These are phyloP conservation scores for Xenosphaeropsis pyriputrescens DNA, from an alignment of 2,329 filamentous ascomycete genomes.

Conservation along the genomic window DNA sequence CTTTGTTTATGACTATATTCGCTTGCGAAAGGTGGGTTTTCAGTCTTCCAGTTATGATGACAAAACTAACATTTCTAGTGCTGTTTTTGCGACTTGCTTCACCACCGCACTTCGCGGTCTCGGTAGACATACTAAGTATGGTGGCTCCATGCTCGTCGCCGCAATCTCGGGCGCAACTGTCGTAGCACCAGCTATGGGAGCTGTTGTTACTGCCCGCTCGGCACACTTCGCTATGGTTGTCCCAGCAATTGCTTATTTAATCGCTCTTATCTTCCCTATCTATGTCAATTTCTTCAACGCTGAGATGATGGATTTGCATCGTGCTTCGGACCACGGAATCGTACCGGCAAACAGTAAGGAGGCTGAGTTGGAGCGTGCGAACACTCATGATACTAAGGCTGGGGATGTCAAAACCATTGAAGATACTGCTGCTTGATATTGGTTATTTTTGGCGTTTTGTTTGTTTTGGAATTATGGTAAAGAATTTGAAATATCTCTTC, in stretches of 20 bases:
- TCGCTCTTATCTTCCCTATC: constrained; percentile 13
- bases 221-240: constrained; percentile 14
- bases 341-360: not conserved
- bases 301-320: constrained; percentile 13
- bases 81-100: constrained; percentile 69
- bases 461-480: too few species aligned
- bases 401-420: too few species aligned
- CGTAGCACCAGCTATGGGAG: constrained; percentile 56
- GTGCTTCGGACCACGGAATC: constrained; percentile 7
- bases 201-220: constrained; percentile 23
- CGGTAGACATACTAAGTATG: constrained; percentile 66
- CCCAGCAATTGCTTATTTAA: constrained; percentile 12
- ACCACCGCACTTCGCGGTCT: constrained; percentile 62
- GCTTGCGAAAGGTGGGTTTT: too few species aligned
- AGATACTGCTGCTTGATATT: too few species aligned
- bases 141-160: constrained; percentile 55
- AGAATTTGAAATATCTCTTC: too few species aligned
- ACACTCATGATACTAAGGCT: too few species aligned
- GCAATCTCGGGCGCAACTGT: constrained; percentile 62
- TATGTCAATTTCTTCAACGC: constrained; percentile 14
- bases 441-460: too few species aligned
- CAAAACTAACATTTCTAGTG: not conserved
- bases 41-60: too few species aligned
- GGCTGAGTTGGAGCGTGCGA: too few species aligned
- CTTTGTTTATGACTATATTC: constrained; percentile 6